Evolutionary conservation across 2,329 filamentous ascomycete genomes (phyloP).

Genomic region (Fusarium neocosmosporiellum): DNA sequence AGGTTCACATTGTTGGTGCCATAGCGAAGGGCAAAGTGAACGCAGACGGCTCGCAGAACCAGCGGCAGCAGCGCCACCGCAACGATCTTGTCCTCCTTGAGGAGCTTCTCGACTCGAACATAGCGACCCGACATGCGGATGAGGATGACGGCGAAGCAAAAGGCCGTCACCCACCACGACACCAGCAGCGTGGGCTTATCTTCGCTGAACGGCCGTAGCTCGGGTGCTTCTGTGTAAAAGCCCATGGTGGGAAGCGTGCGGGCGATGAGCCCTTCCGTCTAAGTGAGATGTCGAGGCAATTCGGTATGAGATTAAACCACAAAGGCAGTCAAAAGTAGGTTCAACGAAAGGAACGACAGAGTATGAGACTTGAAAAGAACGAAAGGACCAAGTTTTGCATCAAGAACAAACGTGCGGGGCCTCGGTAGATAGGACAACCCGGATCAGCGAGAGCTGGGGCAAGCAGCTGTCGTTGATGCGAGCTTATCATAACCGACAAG

Average conservation of each 20-base stretch:
- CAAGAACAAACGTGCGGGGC: constrained; percentile 22
- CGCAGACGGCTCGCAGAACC: constrained; percentile 79
- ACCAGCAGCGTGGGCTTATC: constrained; percentile 90
- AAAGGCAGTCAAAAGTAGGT: not conserved
- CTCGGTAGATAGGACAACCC: constrained; percentile 8
- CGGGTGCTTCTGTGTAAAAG: constrained; percentile 65
- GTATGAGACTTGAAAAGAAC: not conserved
- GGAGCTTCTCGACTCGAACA: constrained; percentile 83
- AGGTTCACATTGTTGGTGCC: constrained; percentile 87
- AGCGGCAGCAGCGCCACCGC: constrained; percentile 81
- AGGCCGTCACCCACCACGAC: constrained; percentile 91
- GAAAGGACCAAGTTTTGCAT: constrained; percentile 5
- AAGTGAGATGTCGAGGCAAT: constrained; percentile 2
- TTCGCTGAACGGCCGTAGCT: constrained; percentile 53
- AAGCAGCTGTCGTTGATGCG: not conserved
- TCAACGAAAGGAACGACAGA: constrained; percentile 2
- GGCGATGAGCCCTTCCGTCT: constrained; percentile 22
- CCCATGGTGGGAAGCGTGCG: constrained; percentile 55
- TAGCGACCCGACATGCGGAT: constrained; percentile 82
- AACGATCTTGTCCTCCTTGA: constrained; percentile 87
- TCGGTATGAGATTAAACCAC: not conserved
- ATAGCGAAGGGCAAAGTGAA: constrained; percentile 84
- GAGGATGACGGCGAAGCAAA: constrained; percentile 82
- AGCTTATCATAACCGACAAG: constrained; percentile 6
- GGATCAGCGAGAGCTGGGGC: constrained; percentile 2